phyloP scores from a whole-genome alignment of 257 asterid species.

The Nicotiana knightiana region DNA sequence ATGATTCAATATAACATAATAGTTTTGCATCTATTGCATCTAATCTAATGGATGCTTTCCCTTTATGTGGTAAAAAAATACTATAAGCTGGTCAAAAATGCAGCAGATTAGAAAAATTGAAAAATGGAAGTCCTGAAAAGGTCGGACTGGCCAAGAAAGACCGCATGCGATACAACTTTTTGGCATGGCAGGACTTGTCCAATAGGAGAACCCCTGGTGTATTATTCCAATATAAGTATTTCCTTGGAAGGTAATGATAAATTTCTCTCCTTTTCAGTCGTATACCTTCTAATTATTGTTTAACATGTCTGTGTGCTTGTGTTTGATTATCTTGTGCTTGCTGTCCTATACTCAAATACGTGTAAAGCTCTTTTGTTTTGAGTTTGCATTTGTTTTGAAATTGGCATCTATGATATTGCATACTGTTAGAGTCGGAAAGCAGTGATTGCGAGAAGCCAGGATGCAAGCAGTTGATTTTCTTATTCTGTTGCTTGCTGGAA shows the following conservation, averaged over 20 bases:
- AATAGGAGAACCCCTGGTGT: conserved; percentile 50
- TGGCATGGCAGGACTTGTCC: conserved; percentile 56
- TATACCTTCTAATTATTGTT: neutral
- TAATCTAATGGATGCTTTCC: too few relatives aligned
- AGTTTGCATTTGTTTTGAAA: neutral
- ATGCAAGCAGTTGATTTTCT: conserved; percentile 75
- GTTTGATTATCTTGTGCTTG: neutral
- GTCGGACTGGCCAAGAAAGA: conserved; percentile 33
- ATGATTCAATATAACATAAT: too few relatives aligned
- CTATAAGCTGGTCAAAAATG: too few relatives aligned
- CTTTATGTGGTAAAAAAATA: too few relatives aligned
- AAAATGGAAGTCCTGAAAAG: too few relatives aligned
- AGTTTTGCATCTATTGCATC: too few relatives aligned
- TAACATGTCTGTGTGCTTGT: neutral
- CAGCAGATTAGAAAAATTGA: too few relatives aligned
- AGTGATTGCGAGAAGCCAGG: conserved; percentile 80
- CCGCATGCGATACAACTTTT: conserved; percentile 44
- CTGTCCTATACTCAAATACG: neutral
- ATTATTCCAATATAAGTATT: conserved; percentile 55
- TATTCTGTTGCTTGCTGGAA: conserved; percentile 79
- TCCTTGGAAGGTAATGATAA: conserved; percentile 74
- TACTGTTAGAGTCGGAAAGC: conserved; percentile 61
- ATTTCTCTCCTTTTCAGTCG: neutral
- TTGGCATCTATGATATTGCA: neutral
- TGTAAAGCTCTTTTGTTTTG: neutral